Evolutionary conservation across 1,139 yeast genomes (phyloP), one percentile per base, ranked within the genome.

Genomic region (Suhomyces yuchorum): DNA sequence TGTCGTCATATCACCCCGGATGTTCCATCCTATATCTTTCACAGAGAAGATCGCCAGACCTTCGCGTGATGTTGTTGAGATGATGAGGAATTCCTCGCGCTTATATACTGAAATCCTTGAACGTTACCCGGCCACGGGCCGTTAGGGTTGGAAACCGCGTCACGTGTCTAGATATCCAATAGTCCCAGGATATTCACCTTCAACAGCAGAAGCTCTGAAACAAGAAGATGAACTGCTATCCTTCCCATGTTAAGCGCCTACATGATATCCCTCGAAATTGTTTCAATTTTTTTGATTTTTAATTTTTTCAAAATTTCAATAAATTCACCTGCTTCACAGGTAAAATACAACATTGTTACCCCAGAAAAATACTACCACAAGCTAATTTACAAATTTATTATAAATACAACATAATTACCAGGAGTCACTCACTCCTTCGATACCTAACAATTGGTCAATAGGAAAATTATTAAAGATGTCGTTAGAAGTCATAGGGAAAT

Each of bases 1-100:
- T 70, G 76, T 72, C 76, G 61, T 72, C 77, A 69, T 66, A 43
- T 62, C 48, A 42, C 42, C 37, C 37, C 14, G 15, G 23, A 30
- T 40, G 46, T 48, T 49, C 44, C 37, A 51, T 50, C 46, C 44
- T 48, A 47, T 47, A 42, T 40, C 38, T 44, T 47, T 44, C 46
- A 34, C 46, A 43, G 37, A 26, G 46, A 50, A 49, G 57, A 51
- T 56, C 56, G 40, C 51, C 59, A 23, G 55, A 56, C 57, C 56
- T 52, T 52, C 43, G 33, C 34, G 47, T 12, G 32, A n/a, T 12
- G 39, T 32, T 8, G 12, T 8, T 20, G 47, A 30, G 4, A 20
- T 20, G 23, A 35, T 14, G 26, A 23, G 24, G 39, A 15, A n/a
- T 18, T 37, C 35, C 45, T 26, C 30, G 7, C 12, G 14, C 11